These are phyloP conservation scores for Fistulifera solaris DNA, from an alignment of 108 stramenopile species.

Conservation along the genomic window DNA sequence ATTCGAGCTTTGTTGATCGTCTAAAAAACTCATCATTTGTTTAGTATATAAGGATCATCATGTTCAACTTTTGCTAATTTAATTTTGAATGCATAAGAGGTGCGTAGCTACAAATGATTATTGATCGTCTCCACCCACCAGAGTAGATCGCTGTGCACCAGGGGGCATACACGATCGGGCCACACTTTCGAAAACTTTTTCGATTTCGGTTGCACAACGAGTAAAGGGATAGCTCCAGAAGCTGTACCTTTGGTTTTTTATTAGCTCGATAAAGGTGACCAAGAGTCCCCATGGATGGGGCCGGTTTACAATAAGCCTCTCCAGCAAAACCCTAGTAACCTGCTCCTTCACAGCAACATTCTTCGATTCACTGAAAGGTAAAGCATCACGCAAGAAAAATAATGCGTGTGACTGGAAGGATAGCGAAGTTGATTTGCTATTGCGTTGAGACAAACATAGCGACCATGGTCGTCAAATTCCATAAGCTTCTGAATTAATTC, in stretches of 20 bases:
- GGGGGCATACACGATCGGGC: slow-evolving; percentile 84
- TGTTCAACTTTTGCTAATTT: no score
- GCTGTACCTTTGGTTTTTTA: slow-evolving; percentile 96
- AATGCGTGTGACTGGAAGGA: slow-evolving; percentile 99
- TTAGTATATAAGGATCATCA: no score
- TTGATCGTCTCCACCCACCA: slow-evolving; percentile 20
- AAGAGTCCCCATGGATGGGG: slow-evolving; percentile 96
- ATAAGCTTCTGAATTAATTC: slow-evolving; percentile 83
- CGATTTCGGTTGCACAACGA: slow-evolving; percentile 95
- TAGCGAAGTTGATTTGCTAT: slow-evolving; percentile 99
- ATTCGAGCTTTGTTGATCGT: no score
- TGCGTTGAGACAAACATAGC: slow-evolving; percentile 95
- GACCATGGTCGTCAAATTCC: slow-evolving; percentile 86
- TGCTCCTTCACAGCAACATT: slow-evolving; percentile 95
- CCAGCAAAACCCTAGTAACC: slow-evolving; percentile 95
- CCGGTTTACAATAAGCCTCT: slow-evolving; percentile 96
- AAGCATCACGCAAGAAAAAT: slow-evolving; percentile 95
- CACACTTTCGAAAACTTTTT: slow-evolving; percentile 96
- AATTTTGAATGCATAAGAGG: no score
- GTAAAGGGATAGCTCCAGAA: slow-evolving; percentile 99
- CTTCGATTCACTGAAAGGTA: slow-evolving; percentile 93
- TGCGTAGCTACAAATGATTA: slow-evolving; percentile 1
- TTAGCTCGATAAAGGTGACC: slow-evolving; percentile 98
- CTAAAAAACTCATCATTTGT: no score
- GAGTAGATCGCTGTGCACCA: slow-evolving; percentile 11